These are phyloP conservation scores for Fusarium tjaetaba DNA, from an alignment of 2,329 filamentous ascomycete genomes.

Conservation along the genomic window DNA sequence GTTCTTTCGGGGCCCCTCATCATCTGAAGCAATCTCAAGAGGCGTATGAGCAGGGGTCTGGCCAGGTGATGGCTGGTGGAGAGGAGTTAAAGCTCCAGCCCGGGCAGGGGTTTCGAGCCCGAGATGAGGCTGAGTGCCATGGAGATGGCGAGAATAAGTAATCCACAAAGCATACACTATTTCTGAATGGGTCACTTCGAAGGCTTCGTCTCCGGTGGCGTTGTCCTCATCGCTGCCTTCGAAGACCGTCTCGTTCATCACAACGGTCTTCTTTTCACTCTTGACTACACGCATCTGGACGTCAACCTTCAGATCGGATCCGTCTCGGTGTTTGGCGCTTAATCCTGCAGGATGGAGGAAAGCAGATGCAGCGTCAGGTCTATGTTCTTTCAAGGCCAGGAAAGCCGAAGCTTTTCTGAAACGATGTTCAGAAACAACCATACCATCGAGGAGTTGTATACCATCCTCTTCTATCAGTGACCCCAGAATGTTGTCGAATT, in stretches of 20 bases:
- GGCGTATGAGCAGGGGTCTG: constrained; percentile 70
- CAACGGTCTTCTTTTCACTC: constrained; percentile 75
- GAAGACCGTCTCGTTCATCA: constrained; percentile 71
- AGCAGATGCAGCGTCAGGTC: constrained; percentile 78
- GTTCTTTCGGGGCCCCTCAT: constrained; percentile 56
- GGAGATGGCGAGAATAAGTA: constrained; percentile 92
- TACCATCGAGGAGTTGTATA: constrained; percentile 86
- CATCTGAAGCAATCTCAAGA: constrained; percentile 65
- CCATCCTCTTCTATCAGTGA: constrained; percentile 89
- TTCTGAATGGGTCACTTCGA: constrained; percentile 70
- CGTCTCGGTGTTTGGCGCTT: constrained; percentile 87
- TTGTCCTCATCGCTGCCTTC: constrained; percentile 68
- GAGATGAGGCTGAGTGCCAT: constrained; percentile 72
- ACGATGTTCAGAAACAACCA: constrained; percentile 95
- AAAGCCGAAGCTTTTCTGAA: constrained; percentile 90
- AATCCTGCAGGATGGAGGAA: constrained; percentile 88
- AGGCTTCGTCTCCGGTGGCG: constrained; percentile 54
- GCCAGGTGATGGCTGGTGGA: constrained; percentile 81
- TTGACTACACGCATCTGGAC: constrained; percentile 97
- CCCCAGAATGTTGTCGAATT: constrained; percentile 84
- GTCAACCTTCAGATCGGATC: constrained; percentile 91
- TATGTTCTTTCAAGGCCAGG: constrained; percentile 83
- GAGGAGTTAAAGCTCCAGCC: constrained; percentile 74
- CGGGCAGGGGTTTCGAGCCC: constrained; percentile 70
- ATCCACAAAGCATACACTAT: constrained; percentile 97